Base-by-base conservation (phyloP, 345 rosid species). In the Pistacia vera region DNA sequence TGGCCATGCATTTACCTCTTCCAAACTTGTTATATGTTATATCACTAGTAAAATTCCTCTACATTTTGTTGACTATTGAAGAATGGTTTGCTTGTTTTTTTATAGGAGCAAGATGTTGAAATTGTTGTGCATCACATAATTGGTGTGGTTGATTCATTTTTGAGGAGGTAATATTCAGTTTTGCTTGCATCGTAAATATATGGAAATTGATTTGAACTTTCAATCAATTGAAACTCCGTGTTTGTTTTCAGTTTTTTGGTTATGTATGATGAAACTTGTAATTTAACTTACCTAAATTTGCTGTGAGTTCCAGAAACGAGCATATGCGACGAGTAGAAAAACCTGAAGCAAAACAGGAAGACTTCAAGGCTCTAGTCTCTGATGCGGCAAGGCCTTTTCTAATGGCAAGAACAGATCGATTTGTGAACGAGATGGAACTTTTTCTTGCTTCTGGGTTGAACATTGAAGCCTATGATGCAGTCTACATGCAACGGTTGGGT, bases 361-460 rank as follows among this genome's bases (percentile, higher is more conserved):
- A 87, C 65, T 91, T 96, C 86, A 87, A 82, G 80, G 81, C 58
- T 38, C 63, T 79, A 8, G 78, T 89, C 12, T 57, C 71, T 72
- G 91, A 88, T 62, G 97, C 97, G 8, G 90, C 91, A 5, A 88
- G 86, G 75, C 94, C 97, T 17, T 96, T 96, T 66, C 71, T 89
- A 30, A 77, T 80, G 56, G 88, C 86, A 75, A 89, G 88, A 83
- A 83, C 94, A 2, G 87, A 82, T 49, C 82, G 88, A 41, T 92
- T 96, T 71, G 91, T 87, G 74, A 62, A 82, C 0, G 97, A 92
- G 78, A 14, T 91, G 57, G 94, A 90, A 71, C 75, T 92, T 11
- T 96, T 92, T 85, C 94, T 92, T 10, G 97, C 90, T 57, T 86
- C 97, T 0, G 97, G 95, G 4, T 83, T 92, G 73, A 93, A 82